Evolutionary conservation across 1,139 yeast species (phyloP).

Genomic region (Kodamaea plutei): DNA sequence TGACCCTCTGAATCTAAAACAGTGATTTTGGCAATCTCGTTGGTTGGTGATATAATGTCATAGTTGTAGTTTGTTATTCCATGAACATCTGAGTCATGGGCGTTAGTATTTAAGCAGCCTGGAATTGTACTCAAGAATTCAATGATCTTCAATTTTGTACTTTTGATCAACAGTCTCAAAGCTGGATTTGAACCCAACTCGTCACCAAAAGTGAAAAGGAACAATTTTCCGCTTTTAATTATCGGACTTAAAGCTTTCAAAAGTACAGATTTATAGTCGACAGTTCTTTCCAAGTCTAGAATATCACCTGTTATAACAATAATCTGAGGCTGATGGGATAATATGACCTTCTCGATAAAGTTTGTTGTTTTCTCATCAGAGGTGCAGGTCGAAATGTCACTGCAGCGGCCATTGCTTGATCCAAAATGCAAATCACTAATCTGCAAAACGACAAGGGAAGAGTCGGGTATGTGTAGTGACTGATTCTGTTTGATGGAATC

Average conservation of each 20-base stretch:
- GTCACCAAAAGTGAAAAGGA: slow-evolving; percentile 41
- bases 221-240: slow-evolving; percentile 27
- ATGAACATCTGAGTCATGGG: slow-evolving; percentile 18
- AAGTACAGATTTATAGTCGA: slow-evolving; percentile 32
- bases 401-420: slow-evolving; percentile 25
- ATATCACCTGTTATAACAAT: slow-evolving; percentile 43
- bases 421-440: slow-evolving; percentile 41
- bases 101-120: slow-evolving; percentile 30
- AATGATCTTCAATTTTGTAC: slow-evolving; percentile 11
- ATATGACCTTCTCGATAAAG: slow-evolving; percentile 25
- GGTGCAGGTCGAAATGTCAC: slow-evolving; percentile 17
- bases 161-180: background rate
- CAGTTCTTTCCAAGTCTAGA: slow-evolving; percentile 23
- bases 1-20: slow-evolving; percentile 32
- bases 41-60: slow-evolving; percentile 14
- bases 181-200: slow-evolving; percentile 13
- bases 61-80: slow-evolving; percentile 39
- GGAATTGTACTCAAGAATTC: slow-evolving; percentile 32
- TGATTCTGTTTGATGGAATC: background rate
- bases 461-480: no score
- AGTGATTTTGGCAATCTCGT: slow-evolving; percentile 26
- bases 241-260: slow-evolving; percentile 36
- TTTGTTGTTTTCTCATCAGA: slow-evolving; percentile 29
- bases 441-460: slow-evolving; percentile 32
- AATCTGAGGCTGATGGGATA: slow-evolving; percentile 30